Conservation (phyloP, 805 yeast genomes). For the Kodamaea kaohsiungensis region DNA sequence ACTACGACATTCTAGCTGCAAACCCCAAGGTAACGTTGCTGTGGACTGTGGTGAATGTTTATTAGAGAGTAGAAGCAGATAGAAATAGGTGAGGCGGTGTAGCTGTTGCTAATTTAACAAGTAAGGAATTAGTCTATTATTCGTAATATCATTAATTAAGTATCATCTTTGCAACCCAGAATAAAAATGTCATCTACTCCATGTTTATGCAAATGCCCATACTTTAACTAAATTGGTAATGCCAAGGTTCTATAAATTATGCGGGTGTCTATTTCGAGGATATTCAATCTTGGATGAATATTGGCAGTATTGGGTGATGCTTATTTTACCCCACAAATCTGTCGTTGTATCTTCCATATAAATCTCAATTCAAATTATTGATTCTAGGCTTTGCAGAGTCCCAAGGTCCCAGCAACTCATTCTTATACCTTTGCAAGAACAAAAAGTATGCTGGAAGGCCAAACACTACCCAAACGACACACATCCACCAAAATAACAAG, state of each 20-base stretch:
- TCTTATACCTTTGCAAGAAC: slow-evolving; percentile 73
- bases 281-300: background rate
- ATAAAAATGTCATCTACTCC: too few species aligned
- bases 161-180: background rate
- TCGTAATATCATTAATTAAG: background rate
- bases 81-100: background rate
- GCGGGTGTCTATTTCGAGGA: background rate
- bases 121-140: background rate
- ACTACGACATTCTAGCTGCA: background rate
- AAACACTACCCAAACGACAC: slow-evolving; percentile 50
- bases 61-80: background rate
- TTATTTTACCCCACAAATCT: too few species aligned
- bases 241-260: background rate
- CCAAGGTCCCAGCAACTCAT: slow-evolving; percentile 92
- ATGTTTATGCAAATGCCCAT: background rate
- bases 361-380: background rate
- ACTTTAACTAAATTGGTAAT: too few species aligned
- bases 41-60: background rate
- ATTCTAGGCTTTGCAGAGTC: slow-evolving; percentile 75
- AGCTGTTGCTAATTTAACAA: too few species aligned
- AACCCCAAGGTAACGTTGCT: too few species aligned
- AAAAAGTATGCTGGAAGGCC: slow-evolving; percentile 72
- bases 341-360: too few species aligned
- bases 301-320: background rate
- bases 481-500: slow-evolving; percentile 50